A percentile compares a stretch with the other conserved stretches of the same genome.
These are phyloP conservation scores for Fusarium keratoplasticum DNA, from an alignment of 2,329 filamentous ascomycete species.

Conservation along the genomic window DNA sequence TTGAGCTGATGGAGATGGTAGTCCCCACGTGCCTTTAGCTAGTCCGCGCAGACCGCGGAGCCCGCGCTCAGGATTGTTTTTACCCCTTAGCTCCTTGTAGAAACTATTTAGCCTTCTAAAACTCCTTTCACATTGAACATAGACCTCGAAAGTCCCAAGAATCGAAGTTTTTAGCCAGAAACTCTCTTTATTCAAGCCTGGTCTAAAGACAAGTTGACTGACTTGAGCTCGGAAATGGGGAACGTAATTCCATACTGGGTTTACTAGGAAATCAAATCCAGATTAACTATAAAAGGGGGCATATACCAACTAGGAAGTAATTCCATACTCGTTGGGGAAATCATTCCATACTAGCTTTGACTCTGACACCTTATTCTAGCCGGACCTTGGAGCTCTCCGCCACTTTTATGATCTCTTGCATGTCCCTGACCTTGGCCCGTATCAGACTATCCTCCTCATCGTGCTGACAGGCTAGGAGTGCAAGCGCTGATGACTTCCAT, in stretches of 20 bases:
- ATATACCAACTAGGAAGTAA: neutral
- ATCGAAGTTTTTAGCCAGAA: neutral
- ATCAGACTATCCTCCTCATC: neutral
- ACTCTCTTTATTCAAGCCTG: neutral
- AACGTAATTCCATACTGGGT: neutral
- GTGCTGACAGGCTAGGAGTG: neutral
- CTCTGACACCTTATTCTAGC: neutral
- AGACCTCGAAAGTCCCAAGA: neutral
- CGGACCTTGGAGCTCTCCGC: neutral
- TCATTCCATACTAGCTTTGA: neutral
- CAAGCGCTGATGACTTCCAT: conserved; percentile 28
- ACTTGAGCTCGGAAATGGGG: neutral
- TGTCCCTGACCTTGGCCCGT: neutral
- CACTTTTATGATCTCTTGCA: neutral
- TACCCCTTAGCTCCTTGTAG: neutral
- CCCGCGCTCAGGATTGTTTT: neutral
- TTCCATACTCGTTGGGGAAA: neutral
- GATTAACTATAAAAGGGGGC: neutral
- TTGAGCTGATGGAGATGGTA: neutral
- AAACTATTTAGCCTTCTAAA: neutral
- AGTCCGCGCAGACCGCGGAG: neutral
- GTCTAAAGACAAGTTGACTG: neutral
- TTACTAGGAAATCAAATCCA: neutral
- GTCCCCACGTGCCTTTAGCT: neutral
- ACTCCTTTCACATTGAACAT: neutral